Conservation (phyloP, 371 early-diverging fungal genomes). For the Rhizopus stolonifer region DNA sequence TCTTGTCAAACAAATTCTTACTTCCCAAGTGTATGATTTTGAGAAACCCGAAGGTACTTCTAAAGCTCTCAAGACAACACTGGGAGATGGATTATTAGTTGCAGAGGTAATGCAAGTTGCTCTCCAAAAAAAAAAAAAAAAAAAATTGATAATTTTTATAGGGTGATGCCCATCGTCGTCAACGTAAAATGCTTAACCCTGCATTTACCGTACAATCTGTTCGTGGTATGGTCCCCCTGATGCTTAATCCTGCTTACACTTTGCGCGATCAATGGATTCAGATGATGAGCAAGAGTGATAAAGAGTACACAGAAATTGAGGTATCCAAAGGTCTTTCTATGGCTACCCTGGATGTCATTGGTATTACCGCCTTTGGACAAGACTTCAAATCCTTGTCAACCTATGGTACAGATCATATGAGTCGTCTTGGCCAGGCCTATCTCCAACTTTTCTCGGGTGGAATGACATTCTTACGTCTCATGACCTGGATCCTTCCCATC, state of each 20-base stretch:
- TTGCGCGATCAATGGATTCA: conserved; percentile 34
- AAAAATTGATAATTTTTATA: background rate
- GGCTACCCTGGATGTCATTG: conserved; percentile 48
- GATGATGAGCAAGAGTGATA: background rate
- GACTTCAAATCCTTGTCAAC: conserved; percentile 48
- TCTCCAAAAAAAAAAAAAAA: background rate
- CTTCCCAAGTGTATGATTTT: conserved; percentile 48
- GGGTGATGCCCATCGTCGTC: conserved; percentile 56
- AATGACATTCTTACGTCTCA: background rate
- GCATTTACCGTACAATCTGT: conserved; percentile 53
- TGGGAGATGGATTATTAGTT: conserved; percentile 55
- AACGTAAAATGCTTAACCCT: conserved; percentile 67
- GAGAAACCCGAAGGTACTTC: conserved; percentile 26
- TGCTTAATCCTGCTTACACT: conserved; percentile 26
- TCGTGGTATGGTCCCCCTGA: conserved; percentile 39
- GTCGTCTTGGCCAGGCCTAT: background rate
- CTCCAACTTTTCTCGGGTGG: background rate
- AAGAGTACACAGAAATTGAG: background rate
- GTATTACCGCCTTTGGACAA: conserved; percentile 50
- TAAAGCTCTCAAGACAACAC: conserved; percentile 23
- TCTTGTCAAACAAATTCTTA: conserved; percentile 49
- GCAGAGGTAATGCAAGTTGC: conserved; percentile 39
- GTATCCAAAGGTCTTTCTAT: background rate
- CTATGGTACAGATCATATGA: conserved; percentile 7
- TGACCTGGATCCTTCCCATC: too few relatives aligned